Evolutionary conservation across 306 rosid genomes (phyloP).

Genomic region (Malus sieversii): DNA sequence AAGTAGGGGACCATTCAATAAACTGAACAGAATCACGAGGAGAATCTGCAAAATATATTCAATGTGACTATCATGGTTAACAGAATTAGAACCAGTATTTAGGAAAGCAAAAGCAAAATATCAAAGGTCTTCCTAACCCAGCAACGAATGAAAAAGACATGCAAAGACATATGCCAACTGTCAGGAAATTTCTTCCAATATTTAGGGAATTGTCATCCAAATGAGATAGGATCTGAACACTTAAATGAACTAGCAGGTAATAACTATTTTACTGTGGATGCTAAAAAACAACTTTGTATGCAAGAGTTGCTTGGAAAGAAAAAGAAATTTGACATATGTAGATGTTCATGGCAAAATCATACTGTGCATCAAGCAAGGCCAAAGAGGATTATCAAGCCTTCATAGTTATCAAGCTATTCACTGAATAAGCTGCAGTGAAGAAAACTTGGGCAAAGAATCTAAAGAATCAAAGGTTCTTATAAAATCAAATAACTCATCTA

Average conservation of each 20-base stretch:
- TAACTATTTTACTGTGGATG: background rate
- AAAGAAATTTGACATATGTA: background rate
- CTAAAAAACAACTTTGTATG: background rate
- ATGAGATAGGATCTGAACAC: background rate
- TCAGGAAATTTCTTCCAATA: background rate
- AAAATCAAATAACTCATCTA: conserved; percentile 18
- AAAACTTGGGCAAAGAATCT: background rate
- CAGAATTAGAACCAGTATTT: background rate
- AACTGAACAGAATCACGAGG: conserved; percentile 99
- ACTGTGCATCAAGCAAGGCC: background rate
- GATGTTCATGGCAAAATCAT: background rate
- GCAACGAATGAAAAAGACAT: background rate
- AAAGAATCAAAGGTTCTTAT: background rate
- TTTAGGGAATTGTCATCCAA: background rate
- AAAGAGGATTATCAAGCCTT: background rate
- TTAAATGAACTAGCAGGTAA: background rate
- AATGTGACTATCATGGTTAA: conserved; percentile 21
- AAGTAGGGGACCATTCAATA: conserved; percentile 93
- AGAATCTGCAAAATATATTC: conserved; percentile 62
- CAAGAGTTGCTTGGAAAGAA: background rate
- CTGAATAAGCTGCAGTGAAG: background rate
- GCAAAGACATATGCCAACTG: background rate
- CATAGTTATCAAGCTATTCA: background rate
- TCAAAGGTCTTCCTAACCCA: background rate
- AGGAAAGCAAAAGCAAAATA: background rate